phyloP scores from a whole-genome alignment of 331 rosid species.

The Phaseolus coccineus region DNA sequence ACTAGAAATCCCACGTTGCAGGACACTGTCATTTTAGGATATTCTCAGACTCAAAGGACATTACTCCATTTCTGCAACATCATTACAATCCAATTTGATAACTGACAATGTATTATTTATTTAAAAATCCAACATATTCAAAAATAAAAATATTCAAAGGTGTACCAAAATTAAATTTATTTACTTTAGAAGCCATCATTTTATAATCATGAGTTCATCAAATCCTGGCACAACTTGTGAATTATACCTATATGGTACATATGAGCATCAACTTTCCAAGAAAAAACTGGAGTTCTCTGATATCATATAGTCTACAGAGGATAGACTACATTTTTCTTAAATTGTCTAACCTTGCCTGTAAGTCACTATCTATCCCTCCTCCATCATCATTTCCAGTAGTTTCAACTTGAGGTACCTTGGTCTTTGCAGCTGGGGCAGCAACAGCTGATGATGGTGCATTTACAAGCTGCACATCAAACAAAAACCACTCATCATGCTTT shows the following conservation, averaged over 20 bases:
- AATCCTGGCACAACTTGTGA: slow-evolving; percentile 43
- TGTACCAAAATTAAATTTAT: slow-evolving; percentile 1
- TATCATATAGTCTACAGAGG: slow-evolving; percentile 28
- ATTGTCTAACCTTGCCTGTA: slow-evolving; percentile 94
- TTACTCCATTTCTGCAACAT: background rate
- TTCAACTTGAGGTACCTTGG: slow-evolving; percentile 88
- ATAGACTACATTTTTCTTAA: slow-evolving; percentile 79
- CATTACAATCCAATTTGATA: background rate
- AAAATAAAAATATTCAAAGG: background rate
- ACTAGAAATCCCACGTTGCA: background rate
- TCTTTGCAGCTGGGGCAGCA: slow-evolving; percentile 77
- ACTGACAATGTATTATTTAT: background rate
- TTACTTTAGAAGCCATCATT: slow-evolving; percentile 23
- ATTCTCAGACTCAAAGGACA: background rate
- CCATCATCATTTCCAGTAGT: slow-evolving; percentile 67
- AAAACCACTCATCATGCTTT: slow-evolving; percentile 39
- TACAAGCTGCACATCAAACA: slow-evolving; percentile 69
- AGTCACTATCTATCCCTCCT: slow-evolving; percentile 83
- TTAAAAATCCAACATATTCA: too few species aligned
- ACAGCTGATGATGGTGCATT: slow-evolving; percentile 89
- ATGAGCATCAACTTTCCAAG: slow-evolving; percentile 42
- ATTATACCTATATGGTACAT: slow-evolving; percentile 48
- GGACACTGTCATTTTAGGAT: background rate
- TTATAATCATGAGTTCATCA: slow-evolving; percentile 48
- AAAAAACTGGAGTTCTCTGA: slow-evolving; percentile 16